These are phyloP conservation scores for Pinus albicaulis DNA, from an alignment of 75 land plant genomes.

Conservation along the genomic window DNA sequence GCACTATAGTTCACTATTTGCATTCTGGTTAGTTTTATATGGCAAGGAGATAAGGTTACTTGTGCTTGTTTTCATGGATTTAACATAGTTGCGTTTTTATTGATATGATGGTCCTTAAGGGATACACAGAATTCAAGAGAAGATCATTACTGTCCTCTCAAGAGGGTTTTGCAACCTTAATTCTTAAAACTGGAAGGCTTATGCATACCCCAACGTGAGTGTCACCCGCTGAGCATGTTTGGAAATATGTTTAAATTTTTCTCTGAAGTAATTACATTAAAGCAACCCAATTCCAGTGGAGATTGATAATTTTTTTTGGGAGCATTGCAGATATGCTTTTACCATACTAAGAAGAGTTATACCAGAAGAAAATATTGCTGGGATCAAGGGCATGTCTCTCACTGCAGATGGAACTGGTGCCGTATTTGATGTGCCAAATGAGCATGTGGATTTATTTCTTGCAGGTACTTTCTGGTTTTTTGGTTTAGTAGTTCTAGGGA, in stretches of 20 bases:
- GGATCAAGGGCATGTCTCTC: slow-evolving; percentile 64
- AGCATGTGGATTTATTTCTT: slow-evolving; percentile 50
- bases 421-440: slow-evolving; percentile 84
- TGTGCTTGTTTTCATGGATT: background rate
- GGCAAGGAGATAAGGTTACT: no score
- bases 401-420: slow-evolving; percentile 89
- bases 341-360: slow-evolving; percentile 56
- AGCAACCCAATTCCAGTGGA: background rate
- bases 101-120: slow-evolving; percentile 37
- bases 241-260: background rate
- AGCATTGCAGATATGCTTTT: slow-evolving; percentile 62
- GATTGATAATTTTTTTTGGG: background rate
- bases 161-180: slow-evolving; percentile 68
- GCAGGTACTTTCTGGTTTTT: slow-evolving; percentile 41
- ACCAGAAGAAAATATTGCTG: slow-evolving; percentile 70
- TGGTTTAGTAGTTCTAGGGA: background rate
- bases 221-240: background rate
- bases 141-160: slow-evolving; percentile 81
- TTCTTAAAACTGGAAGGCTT: slow-evolving; percentile 58
- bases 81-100: background rate
- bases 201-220: slow-evolving; percentile 73
- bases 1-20: slow-evolving; percentile 10
- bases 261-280: background rate
- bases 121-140: slow-evolving; percentile 82
- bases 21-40: no score